phyloP scores from a whole-genome alignment of 2,329 filamentous ascomycete genomes.

The Myriosclerotinia duriaeana region DNA sequence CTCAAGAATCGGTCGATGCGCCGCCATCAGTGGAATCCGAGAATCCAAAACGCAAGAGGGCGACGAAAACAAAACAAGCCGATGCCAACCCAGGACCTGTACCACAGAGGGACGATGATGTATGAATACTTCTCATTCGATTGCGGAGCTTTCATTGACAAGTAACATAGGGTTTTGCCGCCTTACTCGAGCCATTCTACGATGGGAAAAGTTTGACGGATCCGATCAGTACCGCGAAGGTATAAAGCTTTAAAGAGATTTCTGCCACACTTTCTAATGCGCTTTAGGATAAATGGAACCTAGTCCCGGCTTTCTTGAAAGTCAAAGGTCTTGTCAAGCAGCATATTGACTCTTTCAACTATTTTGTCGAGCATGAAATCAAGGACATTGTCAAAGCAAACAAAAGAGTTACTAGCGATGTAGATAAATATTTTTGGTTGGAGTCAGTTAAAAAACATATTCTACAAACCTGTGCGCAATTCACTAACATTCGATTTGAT shows the following conservation, averaged over 20 bases:
- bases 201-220: constrained; percentile 66
- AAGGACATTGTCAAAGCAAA: constrained; percentile 96
- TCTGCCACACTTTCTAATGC: constrained; percentile 41
- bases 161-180: constrained; percentile 52
- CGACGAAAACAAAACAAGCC: constrained; percentile 27
- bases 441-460: constrained; percentile 49
- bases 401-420: constrained; percentile 83
- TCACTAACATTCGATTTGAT: not conserved
- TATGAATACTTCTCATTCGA: constrained; percentile 19
- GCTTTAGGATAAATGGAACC: constrained; percentile 89
- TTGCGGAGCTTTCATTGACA: not conserved
- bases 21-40: constrained; percentile 26
- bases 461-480: not conserved
- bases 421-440: constrained; percentile 88
- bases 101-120: constrained; percentile 34
- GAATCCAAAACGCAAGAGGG: constrained; percentile 34
- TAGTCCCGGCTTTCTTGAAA: constrained; percentile 95
- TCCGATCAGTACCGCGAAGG: constrained; percentile 64
- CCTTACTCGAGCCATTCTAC: constrained; percentile 68
- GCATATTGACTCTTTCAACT: constrained; percentile 89
- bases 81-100: constrained; percentile 28
- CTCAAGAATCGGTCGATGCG: constrained; percentile 13
- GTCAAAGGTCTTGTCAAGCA: constrained; percentile 95
- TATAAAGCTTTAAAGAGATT: constrained; percentile 17
- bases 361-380: constrained; percentile 93